These are phyloP conservation scores for Xylaria cubensis DNA, from an alignment of 495 filamentous ascomycete species.

Conservation along the genomic window DNA sequence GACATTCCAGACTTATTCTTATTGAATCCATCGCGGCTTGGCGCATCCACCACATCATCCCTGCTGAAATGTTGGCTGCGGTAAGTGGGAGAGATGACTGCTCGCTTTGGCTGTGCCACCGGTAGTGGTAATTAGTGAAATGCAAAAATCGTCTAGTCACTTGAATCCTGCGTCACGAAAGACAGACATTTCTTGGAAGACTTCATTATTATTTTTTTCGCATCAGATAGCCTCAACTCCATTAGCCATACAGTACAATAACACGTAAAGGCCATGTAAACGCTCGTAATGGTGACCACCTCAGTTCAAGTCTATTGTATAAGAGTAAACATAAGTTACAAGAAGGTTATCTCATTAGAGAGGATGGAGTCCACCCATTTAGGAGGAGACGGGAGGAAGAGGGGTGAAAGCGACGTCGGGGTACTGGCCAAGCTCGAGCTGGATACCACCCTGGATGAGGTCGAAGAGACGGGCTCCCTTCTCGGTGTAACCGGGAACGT, in stretches of 20 bases:
- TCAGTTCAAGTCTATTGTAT: slow-evolving; percentile 24
- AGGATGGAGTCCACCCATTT: background rate
- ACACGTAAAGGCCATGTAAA: slow-evolving; percentile 4
- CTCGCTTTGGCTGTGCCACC: background rate
- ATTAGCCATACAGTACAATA: background rate
- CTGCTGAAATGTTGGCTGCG: background rate
- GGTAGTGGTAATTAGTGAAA: background rate
- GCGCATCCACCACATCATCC: background rate
- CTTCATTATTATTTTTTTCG: slow-evolving; percentile 4
- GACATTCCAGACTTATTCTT: background rate
- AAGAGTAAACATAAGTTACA: slow-evolving; percentile 27
- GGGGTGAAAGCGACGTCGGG: slow-evolving; percentile 24
- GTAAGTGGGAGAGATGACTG: background rate
- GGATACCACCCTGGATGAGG: slow-evolving; percentile 29
- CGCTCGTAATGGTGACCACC: slow-evolving; percentile 25
- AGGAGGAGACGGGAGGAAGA: slow-evolving; percentile 14
- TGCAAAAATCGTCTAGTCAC: background rate
- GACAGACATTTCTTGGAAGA: background rate
- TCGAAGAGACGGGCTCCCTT: slow-evolving; percentile 23
- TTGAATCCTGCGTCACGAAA: background rate
- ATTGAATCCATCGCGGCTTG: background rate
- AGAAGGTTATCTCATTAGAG: slow-evolving; percentile 17
- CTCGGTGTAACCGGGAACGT: slow-evolving; percentile 20
- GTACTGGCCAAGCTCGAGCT: slow-evolving; percentile 25
- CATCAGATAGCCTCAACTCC: slow-evolving; percentile 17